Evolutionary conservation across 768 basidiomycete genomes (phyloP), one percentile per base, ranked within the genome.

Genomic region (Crucibulum laeve): DNA sequence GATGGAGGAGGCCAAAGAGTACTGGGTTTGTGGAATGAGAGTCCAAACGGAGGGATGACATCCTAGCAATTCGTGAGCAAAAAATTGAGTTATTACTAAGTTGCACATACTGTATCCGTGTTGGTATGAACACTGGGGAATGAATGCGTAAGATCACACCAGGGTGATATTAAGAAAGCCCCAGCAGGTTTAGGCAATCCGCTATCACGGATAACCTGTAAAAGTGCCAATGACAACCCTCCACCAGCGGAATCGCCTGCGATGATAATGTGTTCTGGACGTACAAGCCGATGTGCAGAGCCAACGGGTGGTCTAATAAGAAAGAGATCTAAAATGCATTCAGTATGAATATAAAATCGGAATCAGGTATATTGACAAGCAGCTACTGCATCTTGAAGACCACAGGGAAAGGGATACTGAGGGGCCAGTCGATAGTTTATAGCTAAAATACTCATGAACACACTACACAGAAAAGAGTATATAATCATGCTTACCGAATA

Each of bases 371-470:
- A 60, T 82, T 52, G 53, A 91, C 89, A 98, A 5, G 92, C 84
- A 2, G 95, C 89, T 8, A 98, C 57, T 25, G 83, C 68, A 61
- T 98, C 95, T 54, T 96, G 93, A 5, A 97, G 64, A 1, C 85
- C 90, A 51, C 90, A 91, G 11, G 95, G 95, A 59, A 96, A 97
- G 1, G 95, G 95, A 54, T 95, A 98, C 63, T 97, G 95, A 0
- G 95, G 95, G 11, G 94, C 87, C n/a, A 94, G 77, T 28, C 87
- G 77, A 55, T 90, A 90, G 50, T 87, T 86, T 42, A 90, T 72
- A 45, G 86, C 85, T 87, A 47, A 8, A 24, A 11, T 40, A 51
- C 54, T 51, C 42, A 38, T 49, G 17, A 45, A 30, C 6, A 37
- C 11, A 23, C 26, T 11, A 23, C 2, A 15, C 6, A 15, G 5